Evolutionary conservation across 768 basidiomycete genomes (phyloP).

Genomic region (Kwoniella shandongensis): DNA sequence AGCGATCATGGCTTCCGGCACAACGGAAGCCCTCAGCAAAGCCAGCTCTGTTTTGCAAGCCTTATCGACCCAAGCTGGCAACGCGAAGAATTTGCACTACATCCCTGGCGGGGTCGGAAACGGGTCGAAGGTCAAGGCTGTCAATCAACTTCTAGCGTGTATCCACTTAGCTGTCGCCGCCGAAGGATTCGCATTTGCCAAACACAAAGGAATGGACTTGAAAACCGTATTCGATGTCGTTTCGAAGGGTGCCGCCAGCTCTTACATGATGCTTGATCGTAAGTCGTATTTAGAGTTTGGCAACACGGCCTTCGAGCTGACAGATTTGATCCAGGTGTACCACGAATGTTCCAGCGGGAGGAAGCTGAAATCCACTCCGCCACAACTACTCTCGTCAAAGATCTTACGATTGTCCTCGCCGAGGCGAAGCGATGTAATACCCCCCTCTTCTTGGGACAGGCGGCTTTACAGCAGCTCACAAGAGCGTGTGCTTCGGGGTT

Average conservation of each 20-base stretch:
- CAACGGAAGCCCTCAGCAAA: conserved; percentile 17
- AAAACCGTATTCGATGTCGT: conserved; percentile 39
- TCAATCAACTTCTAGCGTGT: conserved; percentile 43
- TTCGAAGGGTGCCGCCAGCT: conserved; percentile 31
- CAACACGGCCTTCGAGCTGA: neutral
- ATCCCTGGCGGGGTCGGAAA: conserved; percentile 46
- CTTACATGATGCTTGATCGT: conserved; percentile 43
- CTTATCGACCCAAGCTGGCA: conserved; percentile 27
- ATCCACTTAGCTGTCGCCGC: conserved; percentile 39
- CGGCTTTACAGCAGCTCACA: conserved; percentile 39
- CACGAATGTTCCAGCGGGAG: conserved; percentile 32
- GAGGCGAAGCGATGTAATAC: conserved; percentile 38
- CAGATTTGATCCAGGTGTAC: conserved; percentile 23
- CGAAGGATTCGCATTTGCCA: conserved; percentile 41
- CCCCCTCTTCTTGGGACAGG: conserved; percentile 38
- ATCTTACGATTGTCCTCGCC: conserved; percentile 36
- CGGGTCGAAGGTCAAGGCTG: conserved; percentile 38
- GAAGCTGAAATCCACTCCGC: conserved; percentile 22
- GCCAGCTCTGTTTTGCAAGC: conserved; percentile 30
- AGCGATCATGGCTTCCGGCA: conserved; percentile 41
- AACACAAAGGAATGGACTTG: conserved; percentile 41
- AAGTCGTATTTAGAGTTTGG: conserved; percentile 14
- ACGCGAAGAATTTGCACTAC: conserved; percentile 31
- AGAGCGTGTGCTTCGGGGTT: conserved; percentile 30
- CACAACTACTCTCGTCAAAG: conserved; percentile 35